A percentile compares a stretch with the other conserved stretches of the same genome.
These are phyloP conservation scores for Phaseolus coccineus DNA, from an alignment of 331 rosid species.

Conservation along the genomic window DNA sequence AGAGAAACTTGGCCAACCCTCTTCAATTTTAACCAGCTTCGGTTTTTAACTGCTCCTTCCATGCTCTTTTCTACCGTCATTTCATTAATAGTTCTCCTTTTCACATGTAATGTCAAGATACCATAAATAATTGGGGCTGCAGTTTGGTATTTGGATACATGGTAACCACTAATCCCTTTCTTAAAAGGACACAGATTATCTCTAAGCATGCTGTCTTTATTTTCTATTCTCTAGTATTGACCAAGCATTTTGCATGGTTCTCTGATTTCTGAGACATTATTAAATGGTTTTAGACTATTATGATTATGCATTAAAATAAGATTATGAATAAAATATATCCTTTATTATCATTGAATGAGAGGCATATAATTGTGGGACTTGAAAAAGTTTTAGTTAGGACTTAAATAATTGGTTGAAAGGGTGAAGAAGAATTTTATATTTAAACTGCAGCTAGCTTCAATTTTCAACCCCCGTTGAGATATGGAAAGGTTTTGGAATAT, in stretches of 20 bases:
- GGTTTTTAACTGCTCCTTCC: constrained; percentile 39
- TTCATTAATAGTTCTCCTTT: constrained; percentile 7
- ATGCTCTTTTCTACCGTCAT: constrained; percentile 28
- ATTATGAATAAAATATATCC: too few species aligned
- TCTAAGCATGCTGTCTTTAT: not conserved
- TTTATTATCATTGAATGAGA: too few species aligned
- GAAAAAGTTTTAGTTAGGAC: not conserved
- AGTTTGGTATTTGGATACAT: constrained; percentile 36
- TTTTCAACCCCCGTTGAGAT: constrained; percentile 30
- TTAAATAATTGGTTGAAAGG: constrained; percentile 29
- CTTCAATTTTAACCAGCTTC: constrained; percentile 39
- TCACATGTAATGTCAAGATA: constrained; percentile 13
- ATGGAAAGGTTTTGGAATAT: constrained; percentile 55
- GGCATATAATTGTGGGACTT: not conserved
- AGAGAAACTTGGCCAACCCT: not conserved
- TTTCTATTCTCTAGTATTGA: not conserved
- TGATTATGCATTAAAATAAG: too few species aligned
- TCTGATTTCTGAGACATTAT: not conserved
- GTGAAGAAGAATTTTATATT: not conserved
- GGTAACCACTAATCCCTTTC: constrained; percentile 38
- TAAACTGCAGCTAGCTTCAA: constrained; percentile 34
- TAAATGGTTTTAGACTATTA: too few species aligned
- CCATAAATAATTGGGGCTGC: constrained; percentile 39
- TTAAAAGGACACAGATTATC: constrained; percentile 35
- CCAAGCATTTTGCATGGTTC: constrained; percentile 26